Base-by-base conservation (phyloP, 2,329 filamentous ascomycete genomes). In the Pochonia chlamydosporia region DNA sequence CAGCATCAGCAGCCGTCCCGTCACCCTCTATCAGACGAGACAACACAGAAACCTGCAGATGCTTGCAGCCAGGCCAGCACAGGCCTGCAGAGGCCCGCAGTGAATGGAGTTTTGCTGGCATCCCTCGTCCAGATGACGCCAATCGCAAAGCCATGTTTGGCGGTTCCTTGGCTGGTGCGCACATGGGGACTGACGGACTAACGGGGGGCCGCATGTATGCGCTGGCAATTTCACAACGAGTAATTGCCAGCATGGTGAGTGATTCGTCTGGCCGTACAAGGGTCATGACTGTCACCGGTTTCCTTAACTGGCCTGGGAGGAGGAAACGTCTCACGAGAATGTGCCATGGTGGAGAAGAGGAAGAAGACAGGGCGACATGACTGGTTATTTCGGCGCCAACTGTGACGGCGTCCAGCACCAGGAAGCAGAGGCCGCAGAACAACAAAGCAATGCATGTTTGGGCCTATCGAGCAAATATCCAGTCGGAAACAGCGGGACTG, bases 401-500 rank as follows among this genome's bases (percentile, higher is more conserved):
- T 58, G 62, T 62, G 59, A 60, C 59, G 63, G 16, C 33, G 25
- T 11, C 21, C 11, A 66, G 57, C 63, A 23, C 58, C 62, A 69
- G 62, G 63, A 18, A 64, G 65, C 65, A 49, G 66, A 64, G 64
- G 64, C 63, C 73, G 72, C 67, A 69, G 61, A 60, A 67, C 69
- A 72, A 64, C 69, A 57, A 68, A 71, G 63, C 67, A 63, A 51
- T 70, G 68, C 69, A 70, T 61, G 49, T 13, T 35, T 25, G 47
- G 30, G 44, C 20, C 16, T 42, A 39, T 18, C 33, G 21, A 13
- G 28, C 6, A 11, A 39, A 5, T 20, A 5, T 39, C 35, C 35
- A 39, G 35, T 39, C 20, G 14, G 18, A 23, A 39, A 23, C 35
- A 14, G 20, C 20, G 35, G 23, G 35, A 23, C 35, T 18, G 35